Conservation (phyloP, 805 yeast species). For the Yarrowia hollandica region DNA sequence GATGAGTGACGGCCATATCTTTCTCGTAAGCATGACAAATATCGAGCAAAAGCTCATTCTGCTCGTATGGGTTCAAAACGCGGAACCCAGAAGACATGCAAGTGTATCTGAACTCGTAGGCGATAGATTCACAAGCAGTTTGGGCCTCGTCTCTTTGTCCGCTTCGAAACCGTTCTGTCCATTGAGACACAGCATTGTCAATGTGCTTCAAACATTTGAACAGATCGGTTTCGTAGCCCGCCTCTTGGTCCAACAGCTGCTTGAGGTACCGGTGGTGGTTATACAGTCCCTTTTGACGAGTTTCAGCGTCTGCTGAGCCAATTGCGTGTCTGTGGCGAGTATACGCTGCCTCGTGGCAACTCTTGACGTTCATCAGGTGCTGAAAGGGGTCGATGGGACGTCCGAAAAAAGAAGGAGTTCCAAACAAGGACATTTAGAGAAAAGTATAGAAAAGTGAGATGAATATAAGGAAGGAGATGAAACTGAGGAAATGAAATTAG, state of each 20-base stretch:
- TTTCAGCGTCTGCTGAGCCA: not conserved
- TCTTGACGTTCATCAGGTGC: not conserved
- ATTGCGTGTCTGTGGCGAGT: not conserved
- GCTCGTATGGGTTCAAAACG: not conserved
- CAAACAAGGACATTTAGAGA: not conserved
- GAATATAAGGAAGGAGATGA: too few species aligned
- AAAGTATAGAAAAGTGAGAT: too few species aligned
- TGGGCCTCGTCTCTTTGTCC: not conserved
- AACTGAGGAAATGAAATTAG: too few species aligned
- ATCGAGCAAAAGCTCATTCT: constrained; percentile 1
- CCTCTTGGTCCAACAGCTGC: not conserved
- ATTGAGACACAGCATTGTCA: not conserved
- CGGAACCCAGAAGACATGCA: not conserved
- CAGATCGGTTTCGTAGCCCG: not conserved
- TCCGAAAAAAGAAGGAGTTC: not conserved
- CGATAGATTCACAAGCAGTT: not conserved
- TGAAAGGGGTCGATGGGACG: not conserved
- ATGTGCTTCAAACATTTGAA: not conserved
- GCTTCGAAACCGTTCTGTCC: not conserved
- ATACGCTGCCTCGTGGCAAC: not conserved
- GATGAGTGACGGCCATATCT: not conserved
- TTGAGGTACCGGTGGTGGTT: not conserved
- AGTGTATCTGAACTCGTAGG: not conserved
- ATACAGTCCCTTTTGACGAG: not conserved
- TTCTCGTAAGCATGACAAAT: not conserved